Percentiles rank a stretch among this genome's conserved stretches.
phyloP scores from a whole-genome alignment of 768 basidiomycete genomes.

The Lactifluus subvellereus region DNA sequence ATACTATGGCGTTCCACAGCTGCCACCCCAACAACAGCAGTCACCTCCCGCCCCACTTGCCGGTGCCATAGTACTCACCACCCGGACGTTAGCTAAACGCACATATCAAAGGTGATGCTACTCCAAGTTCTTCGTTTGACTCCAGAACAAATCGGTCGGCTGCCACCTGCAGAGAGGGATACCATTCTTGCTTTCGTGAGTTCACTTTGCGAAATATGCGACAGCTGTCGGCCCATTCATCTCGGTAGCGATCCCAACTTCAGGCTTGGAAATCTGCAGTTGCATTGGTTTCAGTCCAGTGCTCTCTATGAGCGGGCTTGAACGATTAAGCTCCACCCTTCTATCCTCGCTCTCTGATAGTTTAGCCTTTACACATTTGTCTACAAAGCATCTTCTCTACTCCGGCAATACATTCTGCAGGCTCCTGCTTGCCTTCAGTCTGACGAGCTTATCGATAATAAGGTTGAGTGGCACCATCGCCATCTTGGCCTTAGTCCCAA shows the following conservation, averaged over 20 bases:
- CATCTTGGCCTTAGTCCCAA: constrained; percentile 74
- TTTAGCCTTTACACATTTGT: background rate
- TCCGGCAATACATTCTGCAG: constrained; percentile 47
- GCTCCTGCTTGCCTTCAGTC: constrained; percentile 56
- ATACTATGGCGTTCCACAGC: constrained; percentile 26
- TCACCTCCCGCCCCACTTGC: constrained; percentile 34
- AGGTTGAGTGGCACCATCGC: constrained; percentile 70
- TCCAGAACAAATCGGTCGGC: constrained; percentile 72
- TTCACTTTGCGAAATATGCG: background rate
- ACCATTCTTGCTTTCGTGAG: constrained; percentile 44
- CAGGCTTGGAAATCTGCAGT: constrained; percentile 7
- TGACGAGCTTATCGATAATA: constrained; percentile 60
- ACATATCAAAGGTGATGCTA: constrained; percentile 56
- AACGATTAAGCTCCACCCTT: background rate
- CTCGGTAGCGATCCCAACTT: constrained; percentile 13
- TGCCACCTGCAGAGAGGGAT: constrained; percentile 71
- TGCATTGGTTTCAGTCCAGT: background rate
- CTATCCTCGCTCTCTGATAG: background rate
- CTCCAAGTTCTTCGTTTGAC: constrained; percentile 81
- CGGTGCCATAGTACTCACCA: constrained; percentile 12
- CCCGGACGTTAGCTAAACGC: background rate
- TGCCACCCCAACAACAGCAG: no score
- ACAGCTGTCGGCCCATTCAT: background rate
- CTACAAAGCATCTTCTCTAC: background rate
- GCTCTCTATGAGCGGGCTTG: background rate